Conservation (phyloP, 495 filamentous ascomycete genomes). For the Penicillium subrubescens region DNA sequence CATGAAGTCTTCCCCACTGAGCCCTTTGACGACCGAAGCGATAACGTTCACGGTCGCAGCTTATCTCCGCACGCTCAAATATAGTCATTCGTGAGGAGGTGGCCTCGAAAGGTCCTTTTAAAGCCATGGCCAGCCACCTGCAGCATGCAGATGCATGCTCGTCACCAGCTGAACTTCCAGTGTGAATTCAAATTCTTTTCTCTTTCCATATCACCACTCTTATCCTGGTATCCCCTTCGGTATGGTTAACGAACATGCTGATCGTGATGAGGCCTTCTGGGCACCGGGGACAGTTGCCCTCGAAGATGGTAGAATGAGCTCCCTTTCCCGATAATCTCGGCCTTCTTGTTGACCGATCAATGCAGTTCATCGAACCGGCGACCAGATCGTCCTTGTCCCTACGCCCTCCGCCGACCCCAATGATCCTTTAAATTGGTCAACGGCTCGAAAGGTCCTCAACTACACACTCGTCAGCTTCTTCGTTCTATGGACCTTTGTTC, state of each 20-base stretch:
- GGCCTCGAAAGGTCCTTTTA: neutral
- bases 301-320: constrained; percentile 22
- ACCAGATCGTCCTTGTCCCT: constrained; percentile 28
- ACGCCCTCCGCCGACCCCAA: constrained; percentile 32
- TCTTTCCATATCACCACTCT: neutral
- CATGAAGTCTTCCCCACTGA: constrained; percentile 11
- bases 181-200: neutral
- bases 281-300: constrained; percentile 28
- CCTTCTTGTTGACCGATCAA: neutral
- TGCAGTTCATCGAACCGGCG: constrained; percentile 23
- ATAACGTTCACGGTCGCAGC: constrained; percentile 12
- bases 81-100: neutral
- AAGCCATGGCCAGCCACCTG: constrained; percentile 1
- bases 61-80: constrained; percentile 5
- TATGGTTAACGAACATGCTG: constrained; percentile 19
- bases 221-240: neutral
- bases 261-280: constrained; percentile 27
- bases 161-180: neutral
- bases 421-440: constrained; percentile 37
- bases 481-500: constrained; percentile 40
- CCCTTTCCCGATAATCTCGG: too few relatives aligned
- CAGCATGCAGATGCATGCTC: neutral
- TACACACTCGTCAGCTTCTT: constrained; percentile 43
- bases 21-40: neutral
- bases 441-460: constrained; percentile 37